These are phyloP conservation scores for Dipodascopsis tothii DNA, from an alignment of 805 yeast genomes.

Conservation along the genomic window DNA sequence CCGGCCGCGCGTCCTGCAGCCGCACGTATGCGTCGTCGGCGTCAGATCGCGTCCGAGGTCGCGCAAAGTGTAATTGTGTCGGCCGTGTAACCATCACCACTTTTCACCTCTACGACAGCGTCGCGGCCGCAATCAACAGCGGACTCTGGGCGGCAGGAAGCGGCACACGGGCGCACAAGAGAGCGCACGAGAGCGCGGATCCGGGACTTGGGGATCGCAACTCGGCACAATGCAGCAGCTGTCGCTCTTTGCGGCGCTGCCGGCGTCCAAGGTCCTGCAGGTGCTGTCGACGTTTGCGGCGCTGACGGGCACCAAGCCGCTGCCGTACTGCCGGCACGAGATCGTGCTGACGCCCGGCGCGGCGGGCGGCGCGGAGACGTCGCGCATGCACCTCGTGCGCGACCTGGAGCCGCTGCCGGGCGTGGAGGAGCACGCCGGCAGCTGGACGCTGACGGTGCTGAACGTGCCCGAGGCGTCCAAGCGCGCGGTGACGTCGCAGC, in stretches of 20 bases:
- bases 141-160: no score
- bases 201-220: no score
- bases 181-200: no score
- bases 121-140: no score
- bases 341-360: slow-evolving; percentile 31
- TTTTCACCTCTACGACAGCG: no score
- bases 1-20: no score
- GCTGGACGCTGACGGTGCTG: slow-evolving; percentile 29
- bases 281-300: slow-evolving; percentile 31
- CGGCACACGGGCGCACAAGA: no score
- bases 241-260: slow-evolving; percentile 30
- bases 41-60: no score
- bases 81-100: no score
- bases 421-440: background rate
- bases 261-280: slow-evolving; percentile 29
- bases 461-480: slow-evolving; percentile 37
- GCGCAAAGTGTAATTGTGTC: no score
- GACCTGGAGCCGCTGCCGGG: slow-evolving; percentile 1
- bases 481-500: slow-evolving; percentile 20
- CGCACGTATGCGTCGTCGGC: no score
- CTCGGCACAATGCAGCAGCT: slow-evolving; percentile 34
- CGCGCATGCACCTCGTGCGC: slow-evolving; percentile 15
- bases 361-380: slow-evolving; percentile 9
- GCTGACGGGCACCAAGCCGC: slow-evolving; percentile 34
- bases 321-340: slow-evolving; percentile 25